These are phyloP conservation scores for Combretum micranthum DNA, from an alignment of 345 rosid species.

Conservation along the genomic window DNA sequence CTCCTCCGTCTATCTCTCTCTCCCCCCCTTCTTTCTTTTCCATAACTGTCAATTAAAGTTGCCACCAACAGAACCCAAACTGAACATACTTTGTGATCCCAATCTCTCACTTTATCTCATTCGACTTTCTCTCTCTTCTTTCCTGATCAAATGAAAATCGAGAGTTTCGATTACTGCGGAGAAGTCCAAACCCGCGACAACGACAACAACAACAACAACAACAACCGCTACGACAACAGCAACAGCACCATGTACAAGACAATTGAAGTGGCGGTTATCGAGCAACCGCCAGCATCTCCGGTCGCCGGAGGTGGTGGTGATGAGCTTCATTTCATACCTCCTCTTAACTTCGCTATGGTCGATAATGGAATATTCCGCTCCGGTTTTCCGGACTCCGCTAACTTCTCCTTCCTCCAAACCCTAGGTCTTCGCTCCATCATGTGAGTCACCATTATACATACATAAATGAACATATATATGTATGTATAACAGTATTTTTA, in stretches of 20 bases:
- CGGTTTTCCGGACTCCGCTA: conserved; percentile 83
- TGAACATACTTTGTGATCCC: conserved; percentile 16
- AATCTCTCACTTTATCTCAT: background rate
- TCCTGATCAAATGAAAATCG: conserved; percentile 12
- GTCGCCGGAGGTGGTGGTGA: conserved; percentile 30
- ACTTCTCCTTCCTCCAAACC: conserved; percentile 79
- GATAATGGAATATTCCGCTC: conserved; percentile 95
- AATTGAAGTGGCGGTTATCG: conserved; percentile 46
- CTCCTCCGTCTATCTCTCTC: background rate
- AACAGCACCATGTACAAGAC: conserved; percentile 29
- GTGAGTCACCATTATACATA: conserved; percentile 28
- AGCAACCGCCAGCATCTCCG: conserved; percentile 18
- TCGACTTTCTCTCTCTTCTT: background rate
- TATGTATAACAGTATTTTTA: too few relatives aligned
- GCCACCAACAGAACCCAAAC: conserved; percentile 4
- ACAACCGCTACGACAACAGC: background rate
- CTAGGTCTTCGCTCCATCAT: conserved; percentile 94
- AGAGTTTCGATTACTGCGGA: background rate
- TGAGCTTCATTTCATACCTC: conserved; percentile 50
- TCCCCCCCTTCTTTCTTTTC: background rate
- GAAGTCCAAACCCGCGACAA: conserved; percentile 1
- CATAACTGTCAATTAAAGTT: conserved; percentile 12
- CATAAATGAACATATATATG: background rate
- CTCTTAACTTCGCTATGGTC: conserved; percentile 89
- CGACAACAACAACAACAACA: conserved; percentile 5